A percentile compares a stretch with the other conserved stretches of the same genome.
Conservation (phyloP, 2,329 filamentous ascomycete genomes). For the Knufia petricola region DNA sequence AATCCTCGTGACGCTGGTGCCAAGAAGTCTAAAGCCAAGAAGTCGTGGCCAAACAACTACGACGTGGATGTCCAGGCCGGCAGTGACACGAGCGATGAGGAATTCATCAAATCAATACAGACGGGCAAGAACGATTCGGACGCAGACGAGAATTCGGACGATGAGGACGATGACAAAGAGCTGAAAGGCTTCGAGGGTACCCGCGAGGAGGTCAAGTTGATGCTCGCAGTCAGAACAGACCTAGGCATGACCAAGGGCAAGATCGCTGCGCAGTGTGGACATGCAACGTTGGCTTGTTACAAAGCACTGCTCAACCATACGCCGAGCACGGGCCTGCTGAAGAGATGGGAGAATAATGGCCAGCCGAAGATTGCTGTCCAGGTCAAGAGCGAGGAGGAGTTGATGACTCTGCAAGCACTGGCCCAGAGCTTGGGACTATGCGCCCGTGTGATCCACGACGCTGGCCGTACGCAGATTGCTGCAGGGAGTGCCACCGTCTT, state of each 20-base stretch:
- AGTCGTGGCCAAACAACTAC: conserved; percentile 47
- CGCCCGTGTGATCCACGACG: conserved; percentile 84
- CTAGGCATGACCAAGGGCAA: conserved; percentile 99
- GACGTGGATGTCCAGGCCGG: conserved; percentile 37
- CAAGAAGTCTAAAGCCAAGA: conserved; percentile 24
- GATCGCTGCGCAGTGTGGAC: conserved; percentile 89
- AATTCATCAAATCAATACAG: conserved; percentile 25
- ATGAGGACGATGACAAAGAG: conserved; percentile 49
- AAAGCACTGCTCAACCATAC: conserved; percentile 59
- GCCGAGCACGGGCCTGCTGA: conserved; percentile 52
- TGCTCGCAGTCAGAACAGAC: conserved; percentile 85
- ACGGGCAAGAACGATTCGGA: conserved; percentile 33
- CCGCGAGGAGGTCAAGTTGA: conserved; percentile 82
- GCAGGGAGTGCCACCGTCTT: conserved; percentile 86
- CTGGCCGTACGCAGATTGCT: conserved; percentile 94
- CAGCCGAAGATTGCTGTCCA: conserved; percentile 93
- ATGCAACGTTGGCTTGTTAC: conserved; percentile 97
- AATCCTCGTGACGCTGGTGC: conserved; percentile 9
- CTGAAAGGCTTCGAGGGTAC: conserved; percentile 42
- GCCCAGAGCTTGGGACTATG: conserved; percentile 77
- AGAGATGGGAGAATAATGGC: conserved; percentile 74
- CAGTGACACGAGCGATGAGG: no score
- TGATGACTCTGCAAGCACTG: conserved; percentile 65
- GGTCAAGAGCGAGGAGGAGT: conserved; percentile 70
- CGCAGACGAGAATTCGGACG: conserved; percentile 54